A percentile compares a stretch with the other conserved stretches of the same genome.
Evolutionary conservation across 345 rosid species (phyloP).

Genomic region (Sisymbrium irio): DNA sequence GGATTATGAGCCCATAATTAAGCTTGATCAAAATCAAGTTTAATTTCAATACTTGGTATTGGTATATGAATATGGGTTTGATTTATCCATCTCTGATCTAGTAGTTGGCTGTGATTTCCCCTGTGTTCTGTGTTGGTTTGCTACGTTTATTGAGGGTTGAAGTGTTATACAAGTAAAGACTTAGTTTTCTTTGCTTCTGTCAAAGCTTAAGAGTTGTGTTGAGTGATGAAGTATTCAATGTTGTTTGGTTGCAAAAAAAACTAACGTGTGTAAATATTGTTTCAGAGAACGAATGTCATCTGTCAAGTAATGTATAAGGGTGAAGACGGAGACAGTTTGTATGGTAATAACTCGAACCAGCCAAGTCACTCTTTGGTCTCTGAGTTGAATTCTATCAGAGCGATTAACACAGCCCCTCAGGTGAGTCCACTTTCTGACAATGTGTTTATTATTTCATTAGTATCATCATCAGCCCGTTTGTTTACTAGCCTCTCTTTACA

Average conservation of each 20-base stretch:
- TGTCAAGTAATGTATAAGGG: constrained; percentile 31
- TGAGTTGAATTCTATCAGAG: not conserved
- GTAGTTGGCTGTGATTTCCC: not conserved
- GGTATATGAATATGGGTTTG: not conserved
- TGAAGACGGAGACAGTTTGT: not conserved
- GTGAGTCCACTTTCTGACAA: constrained; percentile 1
- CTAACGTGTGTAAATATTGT: not conserved
- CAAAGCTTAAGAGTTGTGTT: not conserved
- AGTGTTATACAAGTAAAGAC: not conserved
- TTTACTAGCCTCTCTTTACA: not conserved
- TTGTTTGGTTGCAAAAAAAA: too few species aligned
- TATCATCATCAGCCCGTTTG: not conserved
- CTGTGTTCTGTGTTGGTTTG: too few species aligned
- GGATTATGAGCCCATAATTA: too few species aligned
- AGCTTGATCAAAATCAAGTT: too few species aligned
- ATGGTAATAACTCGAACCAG: not conserved
- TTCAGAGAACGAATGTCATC: constrained; percentile 18
- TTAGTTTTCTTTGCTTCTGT: not conserved
- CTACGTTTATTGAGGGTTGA: not conserved
- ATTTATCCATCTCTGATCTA: not conserved
- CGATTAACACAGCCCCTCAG: not conserved
- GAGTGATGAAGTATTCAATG: not conserved
- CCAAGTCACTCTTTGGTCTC: constrained; percentile 7
- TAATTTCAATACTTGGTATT: too few species aligned
- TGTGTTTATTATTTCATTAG: not conserved